Conservation (phyloP, 2,329 filamentous ascomycete species). For the Alternaria arborescens region DNA sequence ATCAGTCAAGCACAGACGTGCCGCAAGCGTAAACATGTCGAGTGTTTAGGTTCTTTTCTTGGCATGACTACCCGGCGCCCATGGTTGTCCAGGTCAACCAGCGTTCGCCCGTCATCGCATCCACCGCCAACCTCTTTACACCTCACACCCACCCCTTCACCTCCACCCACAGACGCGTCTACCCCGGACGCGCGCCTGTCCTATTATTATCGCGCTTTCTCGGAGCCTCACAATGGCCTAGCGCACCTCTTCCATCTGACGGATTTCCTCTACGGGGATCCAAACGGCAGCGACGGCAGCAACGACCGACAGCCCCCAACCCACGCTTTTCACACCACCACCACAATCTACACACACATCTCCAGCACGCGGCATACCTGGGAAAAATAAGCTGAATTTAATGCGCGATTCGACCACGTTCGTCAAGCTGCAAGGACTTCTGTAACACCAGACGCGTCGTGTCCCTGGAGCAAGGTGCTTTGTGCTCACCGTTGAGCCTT, state of each 20-base stretch:
- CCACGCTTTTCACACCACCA: constrained; percentile 10
- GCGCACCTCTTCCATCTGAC: constrained; percentile 17
- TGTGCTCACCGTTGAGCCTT: constrained; percentile 18
- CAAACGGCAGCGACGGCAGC: constrained; percentile 28
- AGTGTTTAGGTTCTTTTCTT: constrained; percentile 39
- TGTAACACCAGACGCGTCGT: constrained; percentile 16
- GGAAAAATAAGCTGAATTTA: not conserved
- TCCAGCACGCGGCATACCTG: constrained; percentile 6
- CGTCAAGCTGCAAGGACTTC: constrained; percentile 1
- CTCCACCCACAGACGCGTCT: constrained; percentile 34
- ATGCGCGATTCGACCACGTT: constrained; percentile 8
- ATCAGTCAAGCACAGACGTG: constrained; percentile 7
- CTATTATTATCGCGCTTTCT: constrained; percentile 24
- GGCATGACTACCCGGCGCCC: constrained; percentile 22
- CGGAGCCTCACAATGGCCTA: constrained; percentile 36
- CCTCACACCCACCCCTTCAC: constrained; percentile 17
- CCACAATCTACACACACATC: not conserved
- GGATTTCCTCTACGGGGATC: constrained; percentile 25
- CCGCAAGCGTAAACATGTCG: constrained; percentile 31
- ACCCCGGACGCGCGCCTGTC: constrained; percentile 29
- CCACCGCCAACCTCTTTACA: constrained; percentile 46
- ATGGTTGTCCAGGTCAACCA: constrained; percentile 31
- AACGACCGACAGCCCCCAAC: constrained; percentile 23
- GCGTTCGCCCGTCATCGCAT: constrained; percentile 26
- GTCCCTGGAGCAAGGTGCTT: constrained; percentile 17